Evolutionary conservation across 1,139 yeast genomes (phyloP).

Genomic region (Yamadazyma spencermartinsiae): DNA sequence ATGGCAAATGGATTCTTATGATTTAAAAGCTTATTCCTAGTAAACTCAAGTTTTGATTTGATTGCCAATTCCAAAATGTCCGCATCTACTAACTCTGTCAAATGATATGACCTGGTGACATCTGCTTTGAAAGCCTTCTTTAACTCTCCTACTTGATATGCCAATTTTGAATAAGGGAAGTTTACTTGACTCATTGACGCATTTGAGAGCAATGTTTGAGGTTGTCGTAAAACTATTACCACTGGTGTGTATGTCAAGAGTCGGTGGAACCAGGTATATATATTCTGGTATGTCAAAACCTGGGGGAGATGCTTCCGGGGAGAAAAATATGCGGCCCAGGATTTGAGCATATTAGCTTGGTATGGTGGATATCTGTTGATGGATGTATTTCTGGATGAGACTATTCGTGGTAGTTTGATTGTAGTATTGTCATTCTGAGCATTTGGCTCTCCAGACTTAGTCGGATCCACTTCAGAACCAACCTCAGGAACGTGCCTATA

Average conservation of each 20-base stretch:
- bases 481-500: neutral
- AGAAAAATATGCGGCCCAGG: conserved; percentile 12
- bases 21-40: neutral
- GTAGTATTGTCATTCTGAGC: neutral
- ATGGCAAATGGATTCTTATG: conserved; percentile 10
- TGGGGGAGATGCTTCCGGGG: conserved; percentile 11
- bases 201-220: conserved; percentile 30
- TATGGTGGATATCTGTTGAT: conserved; percentile 6
- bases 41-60: neutral
- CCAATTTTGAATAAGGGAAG: conserved; percentile 21
- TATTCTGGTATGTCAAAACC: conserved; percentile 13
- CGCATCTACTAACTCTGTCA: conserved; percentile 26
- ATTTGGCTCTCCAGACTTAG: neutral
- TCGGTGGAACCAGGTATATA: conserved; percentile 31
- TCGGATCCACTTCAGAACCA: neutral
- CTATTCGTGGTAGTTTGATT: conserved; percentile 2
- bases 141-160: conserved; percentile 14
- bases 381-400: conserved; percentile 3
- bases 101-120: conserved; percentile 27
- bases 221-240: conserved; percentile 30
- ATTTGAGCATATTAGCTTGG: conserved; percentile 12
- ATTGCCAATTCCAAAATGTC: conserved; percentile 34
- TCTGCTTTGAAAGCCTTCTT: conserved; percentile 5
- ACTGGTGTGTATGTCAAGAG: conserved; percentile 34
- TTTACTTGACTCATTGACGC: conserved; percentile 28